phyloP scores from a whole-genome alignment of 441 rosid genomes.

The Dalechampia spathulata region DNA sequence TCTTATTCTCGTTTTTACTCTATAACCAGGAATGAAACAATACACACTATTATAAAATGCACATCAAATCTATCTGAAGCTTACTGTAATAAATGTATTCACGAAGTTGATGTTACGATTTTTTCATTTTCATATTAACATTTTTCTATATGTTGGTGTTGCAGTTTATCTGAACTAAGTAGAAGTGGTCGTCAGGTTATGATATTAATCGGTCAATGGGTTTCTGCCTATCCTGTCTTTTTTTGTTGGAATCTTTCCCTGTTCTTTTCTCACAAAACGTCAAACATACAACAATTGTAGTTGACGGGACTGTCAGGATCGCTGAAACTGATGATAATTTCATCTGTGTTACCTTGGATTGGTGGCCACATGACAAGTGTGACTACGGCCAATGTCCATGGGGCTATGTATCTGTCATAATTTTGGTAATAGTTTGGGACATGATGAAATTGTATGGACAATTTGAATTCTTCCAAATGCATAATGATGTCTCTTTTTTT shows the following conservation, averaged over 20 bases:
- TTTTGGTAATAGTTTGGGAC: constrained; percentile 58
- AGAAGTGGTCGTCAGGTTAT: constrained; percentile 10
- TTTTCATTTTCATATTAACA: too few species aligned
- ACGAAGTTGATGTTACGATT: too few species aligned
- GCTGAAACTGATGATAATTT: constrained; percentile 72
- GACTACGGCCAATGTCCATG: constrained; percentile 89
- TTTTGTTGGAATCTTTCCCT: constrained; percentile 38
- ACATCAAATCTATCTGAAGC: too few species aligned
- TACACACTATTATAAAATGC: too few species aligned
- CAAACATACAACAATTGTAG: constrained; percentile 30
- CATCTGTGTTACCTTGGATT: constrained; percentile 90
- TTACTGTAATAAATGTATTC: too few species aligned
- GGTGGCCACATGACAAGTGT: constrained; percentile 99
- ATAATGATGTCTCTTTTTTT: constrained; percentile 12
- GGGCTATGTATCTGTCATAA: constrained; percentile 68
- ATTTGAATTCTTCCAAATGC: constrained; percentile 9
- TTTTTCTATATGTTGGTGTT: constrained; percentile 2
- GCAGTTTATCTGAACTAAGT: constrained; percentile 28
- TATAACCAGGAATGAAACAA: too few species aligned
- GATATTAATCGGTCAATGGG: constrained; percentile 31
- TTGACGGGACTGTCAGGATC: constrained; percentile 45
- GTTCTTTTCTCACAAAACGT: constrained; percentile 30
- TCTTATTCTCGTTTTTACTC: too few species aligned
- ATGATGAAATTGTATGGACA: too few species aligned
- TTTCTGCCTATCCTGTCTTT: constrained; percentile 25